Evolutionary conservation across 805 yeast genomes (phyloP), one percentile per base, ranked within the genome.

Genomic region (Lachancea nothofagi): DNA sequence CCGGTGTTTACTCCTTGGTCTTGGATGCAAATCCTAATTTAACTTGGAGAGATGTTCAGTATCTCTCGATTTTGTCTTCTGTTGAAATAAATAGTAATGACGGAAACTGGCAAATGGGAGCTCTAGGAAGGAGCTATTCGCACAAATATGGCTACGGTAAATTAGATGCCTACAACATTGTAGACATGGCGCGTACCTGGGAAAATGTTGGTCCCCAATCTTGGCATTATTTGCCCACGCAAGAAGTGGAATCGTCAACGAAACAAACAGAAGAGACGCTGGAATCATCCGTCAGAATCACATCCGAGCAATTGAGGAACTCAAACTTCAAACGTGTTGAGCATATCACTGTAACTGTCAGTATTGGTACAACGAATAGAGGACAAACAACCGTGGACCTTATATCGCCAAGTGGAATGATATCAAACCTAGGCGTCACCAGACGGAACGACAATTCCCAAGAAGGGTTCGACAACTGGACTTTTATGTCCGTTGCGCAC

Each of bases 21-120:
- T 67, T 93, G 36, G 79, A 81, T 50, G 88, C 82, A 3, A 83
- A 95, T 48, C 95, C 96, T 1, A 72, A 80, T 4, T 72, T 93
- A 40, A 84, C 96, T 0, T 93, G 98, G 98, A 75, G 98, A 58
- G 98, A 93, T 58, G 71, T 89, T 40, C 98, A 93, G 64, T 86
- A 89, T 54, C 69, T 93, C 15, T 75, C 85, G 2, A 78, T 90
- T 12, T 62, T 78, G 36, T 72, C 85, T 19, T 80, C 96, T 0
- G 74, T 75, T 14, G 81, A 81, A 23, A 70, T 93, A 19, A 76
- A 80, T 50, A 74, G 78, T 10, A 46, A 54, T 4, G 95, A 85
- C 51, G 82, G 82, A 0, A 67, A 72, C 23, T 88, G 90, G 80
- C 95, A 86, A 60, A 58, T 64, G 6, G 77, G 89, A 3, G 81